Percentiles rank a stretch among this genome's conserved stretches.
Evolutionary conservation across 768 basidiomycete species (phyloP).

Genomic region (Boletus speciosus): DNA sequence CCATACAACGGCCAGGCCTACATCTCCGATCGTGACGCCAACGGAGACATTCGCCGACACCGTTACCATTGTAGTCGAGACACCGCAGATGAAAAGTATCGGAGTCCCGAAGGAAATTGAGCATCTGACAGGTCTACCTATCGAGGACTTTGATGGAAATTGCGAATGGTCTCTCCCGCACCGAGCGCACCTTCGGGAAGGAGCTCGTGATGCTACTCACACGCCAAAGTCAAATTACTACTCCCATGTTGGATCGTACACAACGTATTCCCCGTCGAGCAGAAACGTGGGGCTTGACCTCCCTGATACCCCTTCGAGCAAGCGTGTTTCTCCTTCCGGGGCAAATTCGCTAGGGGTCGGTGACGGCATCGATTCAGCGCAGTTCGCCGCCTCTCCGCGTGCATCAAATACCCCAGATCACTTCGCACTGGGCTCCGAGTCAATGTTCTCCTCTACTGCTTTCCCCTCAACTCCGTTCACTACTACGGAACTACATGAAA

Average conservation of each 20-base stretch:
- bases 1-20: background rate
- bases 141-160: conserved; percentile 3
- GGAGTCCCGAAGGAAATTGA: background rate
- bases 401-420: conserved; percentile 2
- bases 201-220: background rate
- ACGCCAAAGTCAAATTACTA: conserved; percentile 2
- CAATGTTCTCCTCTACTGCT: conserved; percentile 1
- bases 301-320: background rate
- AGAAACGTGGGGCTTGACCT: conserved; percentile 5
- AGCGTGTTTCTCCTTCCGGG: background rate
- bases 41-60: background rate
- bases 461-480: conserved; percentile 5
- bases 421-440: background rate
- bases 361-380: background rate
- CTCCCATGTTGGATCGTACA: conserved; percentile 1
- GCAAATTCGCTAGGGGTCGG: background rate
- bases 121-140: background rate
- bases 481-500: background rate
- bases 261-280: conserved; percentile 7
- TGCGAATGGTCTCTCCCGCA: background rate
- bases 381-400: conserved; percentile 1
- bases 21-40: background rate
- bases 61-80: background rate
- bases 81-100: background rate
- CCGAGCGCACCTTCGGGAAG: background rate